These are phyloP conservation scores for Panus rudis DNA, from an alignment of 768 basidiomycete species.

Conservation along the genomic window DNA sequence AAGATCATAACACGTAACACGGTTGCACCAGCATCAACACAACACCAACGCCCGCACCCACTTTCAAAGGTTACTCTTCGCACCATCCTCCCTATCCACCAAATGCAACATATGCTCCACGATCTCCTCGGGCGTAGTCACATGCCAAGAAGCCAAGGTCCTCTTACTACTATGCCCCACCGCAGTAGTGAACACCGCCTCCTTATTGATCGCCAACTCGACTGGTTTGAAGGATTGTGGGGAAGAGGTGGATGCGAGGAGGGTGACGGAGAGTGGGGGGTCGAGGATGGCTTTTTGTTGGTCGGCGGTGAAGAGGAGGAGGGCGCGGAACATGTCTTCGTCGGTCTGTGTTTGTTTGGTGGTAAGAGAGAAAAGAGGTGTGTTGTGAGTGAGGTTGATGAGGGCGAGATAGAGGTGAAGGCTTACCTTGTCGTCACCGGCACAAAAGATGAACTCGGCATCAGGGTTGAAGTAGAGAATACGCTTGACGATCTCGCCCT, in stretches of 20 bases:
- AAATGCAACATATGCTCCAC: slow-evolving; percentile 72
- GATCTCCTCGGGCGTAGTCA: slow-evolving; percentile 82
- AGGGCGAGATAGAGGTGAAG: neutral
- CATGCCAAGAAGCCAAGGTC: slow-evolving; percentile 89
- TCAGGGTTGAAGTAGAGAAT: slow-evolving; percentile 91
- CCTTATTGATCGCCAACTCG: slow-evolving; percentile 56
- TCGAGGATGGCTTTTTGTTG: slow-evolving; percentile 32
- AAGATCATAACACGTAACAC: too few relatives aligned
- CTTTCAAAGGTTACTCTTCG: slow-evolving; percentile 17
- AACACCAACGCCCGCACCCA: too few relatives aligned
- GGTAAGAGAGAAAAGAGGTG: neutral
- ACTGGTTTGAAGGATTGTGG: slow-evolving; percentile 37
- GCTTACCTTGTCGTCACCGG: slow-evolving; percentile 91
- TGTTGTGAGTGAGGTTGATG: neutral
- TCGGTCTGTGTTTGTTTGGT: slow-evolving; percentile 74
- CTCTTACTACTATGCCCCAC: slow-evolving; percentile 89
- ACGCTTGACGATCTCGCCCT: slow-evolving; percentile 97
- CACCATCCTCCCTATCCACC: slow-evolving; percentile 27
- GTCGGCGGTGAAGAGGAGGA: slow-evolving; percentile 49
- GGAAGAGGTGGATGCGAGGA: slow-evolving; percentile 22
- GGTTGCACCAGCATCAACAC: too few relatives aligned
- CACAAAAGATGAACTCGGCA: slow-evolving; percentile 94
- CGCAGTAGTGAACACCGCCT: slow-evolving; percentile 83
- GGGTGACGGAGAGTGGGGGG: slow-evolving; percentile 46
- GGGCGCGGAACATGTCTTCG: slow-evolving; percentile 98